Base-by-base conservation (phyloP, 176 grass and related monocot species). In the Melocanna baccifera region DNA sequence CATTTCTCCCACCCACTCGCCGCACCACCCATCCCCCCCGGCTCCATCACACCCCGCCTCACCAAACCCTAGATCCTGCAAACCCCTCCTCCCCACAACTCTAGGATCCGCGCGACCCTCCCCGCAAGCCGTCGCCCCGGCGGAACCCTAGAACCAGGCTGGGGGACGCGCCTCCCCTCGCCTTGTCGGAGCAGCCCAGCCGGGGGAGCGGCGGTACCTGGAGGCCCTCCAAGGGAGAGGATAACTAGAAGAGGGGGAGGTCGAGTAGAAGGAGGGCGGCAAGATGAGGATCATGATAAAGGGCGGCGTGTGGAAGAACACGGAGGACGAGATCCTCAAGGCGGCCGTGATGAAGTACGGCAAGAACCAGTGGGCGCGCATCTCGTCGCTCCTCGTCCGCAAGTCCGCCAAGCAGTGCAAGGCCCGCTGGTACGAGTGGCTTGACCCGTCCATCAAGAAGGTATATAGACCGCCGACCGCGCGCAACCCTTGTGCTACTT, bases 251-350 rank as follows among this genome's bases (percentile, higher is more conserved):
- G 79, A 50, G 13, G 41, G 9, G 55, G 39, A 9, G 41, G 37
- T 13, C 40, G 65, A 15, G 39, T 3, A 19, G 7, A n/a, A 50
- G 73, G 43, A 9, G 73, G 56, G 36, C 6, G 86, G 66, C 84
- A 94, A 85, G 76, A 94, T 91, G 92, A 94, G 92, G 92, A 94
- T 91, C 69, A 94, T 91, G 92, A 94, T 94, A 20, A 94, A 94
- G 84, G 92, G 92, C n/a, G 92, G 89, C 28, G 92, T 94, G 80
- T 94, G 92, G 92, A 94, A 94, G 89, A 94, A 94, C 89, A 91
- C 89, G 67, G 92, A 94, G 84, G 92, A 94, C 3, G 87, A 94
- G 92, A 91, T 94, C 84, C 92, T 94, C 84, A 91, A 94, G 84
- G 92, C 87, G 1, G 87, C 89, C 71, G 92, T 94, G 18, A 94